These are phyloP conservation scores for Penicillium ucsense DNA, from an alignment of 495 filamentous ascomycete genomes.

Conservation along the genomic window DNA sequence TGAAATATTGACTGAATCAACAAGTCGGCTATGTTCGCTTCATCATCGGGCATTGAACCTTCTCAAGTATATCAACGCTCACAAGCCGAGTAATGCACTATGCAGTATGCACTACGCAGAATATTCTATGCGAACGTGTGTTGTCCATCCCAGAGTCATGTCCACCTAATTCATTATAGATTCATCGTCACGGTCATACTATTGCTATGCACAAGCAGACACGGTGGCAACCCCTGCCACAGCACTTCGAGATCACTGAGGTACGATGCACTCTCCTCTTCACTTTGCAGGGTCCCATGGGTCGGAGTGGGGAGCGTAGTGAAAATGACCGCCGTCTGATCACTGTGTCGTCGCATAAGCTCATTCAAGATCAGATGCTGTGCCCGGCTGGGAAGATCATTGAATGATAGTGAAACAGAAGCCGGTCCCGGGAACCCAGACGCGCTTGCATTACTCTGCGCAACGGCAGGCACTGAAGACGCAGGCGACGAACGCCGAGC, in stretches of 20 bases:
- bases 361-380: slow-evolving; percentile 84
- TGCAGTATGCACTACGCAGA: no score
- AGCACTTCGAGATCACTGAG: slow-evolving; percentile 68
- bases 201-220: slow-evolving; percentile 75
- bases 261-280: slow-evolving; percentile 60
- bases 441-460: slow-evolving; percentile 17
- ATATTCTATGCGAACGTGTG: no score
- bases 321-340: slow-evolving; percentile 71
- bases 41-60: no score
- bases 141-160: no score
- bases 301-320: slow-evolving; percentile 71
- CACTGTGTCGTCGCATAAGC: slow-evolving; percentile 59
- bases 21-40: no score
- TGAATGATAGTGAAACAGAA: slow-evolving; percentile 63
- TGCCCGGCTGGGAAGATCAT: slow-evolving; percentile 71
- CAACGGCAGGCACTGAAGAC: slow-evolving; percentile 8
- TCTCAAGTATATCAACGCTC: no score
- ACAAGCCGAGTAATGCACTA: no score
- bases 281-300: slow-evolving; percentile 62
- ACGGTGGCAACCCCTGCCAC: slow-evolving; percentile 57
- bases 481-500: slow-evolving; percentile 24
- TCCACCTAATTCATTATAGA: slow-evolving; percentile 33
- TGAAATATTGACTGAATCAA: no score
- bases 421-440: slow-evolving; percentile 45
- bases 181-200: slow-evolving; percentile 88